These are phyloP conservation scores for Phaseolus lunatus DNA, from an alignment of 306 rosid species.

Conservation along the genomic window DNA sequence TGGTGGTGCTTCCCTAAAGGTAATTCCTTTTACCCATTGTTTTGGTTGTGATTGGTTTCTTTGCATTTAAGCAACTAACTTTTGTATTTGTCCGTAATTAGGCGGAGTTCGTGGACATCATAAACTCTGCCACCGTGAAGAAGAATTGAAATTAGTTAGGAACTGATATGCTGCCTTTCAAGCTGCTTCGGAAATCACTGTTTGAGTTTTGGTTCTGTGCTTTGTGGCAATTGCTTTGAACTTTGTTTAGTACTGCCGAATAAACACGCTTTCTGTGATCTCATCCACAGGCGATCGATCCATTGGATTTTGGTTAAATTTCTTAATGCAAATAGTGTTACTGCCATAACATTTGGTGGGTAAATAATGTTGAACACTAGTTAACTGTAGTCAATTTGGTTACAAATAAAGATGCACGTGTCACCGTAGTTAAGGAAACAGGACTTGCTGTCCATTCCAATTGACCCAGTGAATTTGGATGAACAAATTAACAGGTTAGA, in stretches of 20 bases:
- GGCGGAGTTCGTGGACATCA: constrained; percentile 89
- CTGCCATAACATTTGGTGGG: constrained; percentile 46
- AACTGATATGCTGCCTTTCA: constrained; percentile 36
- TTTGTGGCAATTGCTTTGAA: constrained; percentile 39
- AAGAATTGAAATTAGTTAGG: constrained; percentile 52
- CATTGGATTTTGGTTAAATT: constrained; percentile 43
- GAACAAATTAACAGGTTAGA: background rate
- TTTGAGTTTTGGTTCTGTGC: constrained; percentile 42
- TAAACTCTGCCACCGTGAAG: constrained; percentile 80
- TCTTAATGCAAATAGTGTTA: constrained; percentile 39
- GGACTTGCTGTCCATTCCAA: background rate
- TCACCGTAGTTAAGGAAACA: too few relatives aligned
- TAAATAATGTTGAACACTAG: constrained; percentile 44
- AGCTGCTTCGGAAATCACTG: constrained; percentile 40
- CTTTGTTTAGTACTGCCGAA: constrained; percentile 31
- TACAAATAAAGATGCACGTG: background rate
- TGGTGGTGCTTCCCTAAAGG: constrained; percentile 96
- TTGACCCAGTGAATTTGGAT: background rate
- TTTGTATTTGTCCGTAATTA: constrained; percentile 31
- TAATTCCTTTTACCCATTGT: constrained; percentile 25
- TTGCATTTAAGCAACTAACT: constrained; percentile 37
- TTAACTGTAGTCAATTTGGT: background rate
- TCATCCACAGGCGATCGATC: constrained; percentile 36
- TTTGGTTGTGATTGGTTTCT: constrained; percentile 32
- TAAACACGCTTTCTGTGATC: constrained; percentile 40